These are phyloP conservation scores for Sporisorium iseilematis-ciliati DNA, from an alignment of 1,284 basidiomycete genomes.

Conservation along the genomic window DNA sequence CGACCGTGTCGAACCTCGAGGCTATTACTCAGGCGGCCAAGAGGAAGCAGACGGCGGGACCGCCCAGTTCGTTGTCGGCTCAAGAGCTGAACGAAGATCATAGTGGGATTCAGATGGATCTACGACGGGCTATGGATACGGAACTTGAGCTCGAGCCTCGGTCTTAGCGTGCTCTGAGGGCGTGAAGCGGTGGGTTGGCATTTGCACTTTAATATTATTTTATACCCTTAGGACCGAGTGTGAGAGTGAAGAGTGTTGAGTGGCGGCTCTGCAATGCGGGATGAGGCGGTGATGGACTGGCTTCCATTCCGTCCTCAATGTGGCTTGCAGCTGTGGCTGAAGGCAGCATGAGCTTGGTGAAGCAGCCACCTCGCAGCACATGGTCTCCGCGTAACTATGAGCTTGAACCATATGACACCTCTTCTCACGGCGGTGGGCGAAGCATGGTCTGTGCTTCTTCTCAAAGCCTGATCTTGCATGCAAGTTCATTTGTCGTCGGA, in stretches of 20 bases:
- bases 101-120: conserved; percentile 47
- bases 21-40: conserved; percentile 42
- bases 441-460: no score
- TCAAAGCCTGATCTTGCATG: not conserved
- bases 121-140: conserved; percentile 42
- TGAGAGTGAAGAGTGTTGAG: not conserved
- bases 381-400: not conserved
- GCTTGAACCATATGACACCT: not conserved
- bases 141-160: conserved; percentile 46
- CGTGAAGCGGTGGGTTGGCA: not conserved
- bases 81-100: conserved; percentile 50
- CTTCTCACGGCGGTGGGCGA: no score
- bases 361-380: not conserved
- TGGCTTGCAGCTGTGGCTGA: no score
- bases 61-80: conserved; percentile 35
- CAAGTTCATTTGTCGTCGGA: not conserved
- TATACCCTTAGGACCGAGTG: not conserved
- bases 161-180: not conserved
- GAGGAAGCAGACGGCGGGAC: conserved; percentile 29
- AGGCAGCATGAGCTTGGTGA: not conserved
- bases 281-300: not conserved
- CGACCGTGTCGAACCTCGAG: conserved; percentile 48
- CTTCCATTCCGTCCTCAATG: not conserved
- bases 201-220: not conserved
- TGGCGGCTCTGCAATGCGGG: not conserved